These are phyloP conservation scores for Suillus sp. DNA, from an alignment of 768 basidiomycete species.

Conservation along the genomic window DNA sequence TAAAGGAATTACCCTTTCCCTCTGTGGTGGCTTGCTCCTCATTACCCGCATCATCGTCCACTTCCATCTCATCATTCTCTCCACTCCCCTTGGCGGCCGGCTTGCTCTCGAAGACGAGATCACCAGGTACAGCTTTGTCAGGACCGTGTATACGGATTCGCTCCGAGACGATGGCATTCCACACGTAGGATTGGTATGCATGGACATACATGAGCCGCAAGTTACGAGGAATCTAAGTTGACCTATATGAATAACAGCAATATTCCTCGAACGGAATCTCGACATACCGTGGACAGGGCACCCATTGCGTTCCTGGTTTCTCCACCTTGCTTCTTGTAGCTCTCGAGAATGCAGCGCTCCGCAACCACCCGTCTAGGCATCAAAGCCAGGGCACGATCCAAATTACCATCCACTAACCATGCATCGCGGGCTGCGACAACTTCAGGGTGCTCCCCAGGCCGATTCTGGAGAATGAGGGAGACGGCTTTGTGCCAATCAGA, in stretches of 20 bases:
- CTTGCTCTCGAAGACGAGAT: conserved; percentile 77
- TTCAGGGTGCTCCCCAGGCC: conserved; percentile 93
- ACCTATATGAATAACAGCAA: conserved; percentile 11
- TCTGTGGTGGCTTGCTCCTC: conserved; percentile 36
- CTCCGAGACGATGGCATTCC: conserved; percentile 97
- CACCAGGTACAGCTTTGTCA: conserved; percentile 78
- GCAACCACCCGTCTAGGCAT: conserved; percentile 94
- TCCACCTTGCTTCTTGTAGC: conserved; percentile 77
- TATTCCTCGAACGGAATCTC: background rate
- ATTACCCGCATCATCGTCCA: conserved; percentile 35
- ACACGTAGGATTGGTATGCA: conserved; percentile 97
- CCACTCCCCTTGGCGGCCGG: conserved; percentile 16
- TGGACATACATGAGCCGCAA: conserved; percentile 97
- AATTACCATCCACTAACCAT: conserved; percentile 83
- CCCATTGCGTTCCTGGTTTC: conserved; percentile 85
- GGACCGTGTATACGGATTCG: conserved; percentile 79
- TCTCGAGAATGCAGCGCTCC: conserved; percentile 90
- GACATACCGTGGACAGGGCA: conserved; percentile 73
- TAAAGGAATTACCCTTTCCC: conserved; percentile 33
- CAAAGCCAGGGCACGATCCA: conserved; percentile 77
- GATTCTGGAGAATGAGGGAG: conserved; percentile 74
- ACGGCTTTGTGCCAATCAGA: conserved; percentile 91
- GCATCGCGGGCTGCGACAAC: conserved; percentile 81
- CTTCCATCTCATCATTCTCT: conserved; percentile 25
- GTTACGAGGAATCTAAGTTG: conserved; percentile 87